Base-by-base conservation (phyloP, 352 stramenopile genomes). In the Pythium coloratum region DNA sequence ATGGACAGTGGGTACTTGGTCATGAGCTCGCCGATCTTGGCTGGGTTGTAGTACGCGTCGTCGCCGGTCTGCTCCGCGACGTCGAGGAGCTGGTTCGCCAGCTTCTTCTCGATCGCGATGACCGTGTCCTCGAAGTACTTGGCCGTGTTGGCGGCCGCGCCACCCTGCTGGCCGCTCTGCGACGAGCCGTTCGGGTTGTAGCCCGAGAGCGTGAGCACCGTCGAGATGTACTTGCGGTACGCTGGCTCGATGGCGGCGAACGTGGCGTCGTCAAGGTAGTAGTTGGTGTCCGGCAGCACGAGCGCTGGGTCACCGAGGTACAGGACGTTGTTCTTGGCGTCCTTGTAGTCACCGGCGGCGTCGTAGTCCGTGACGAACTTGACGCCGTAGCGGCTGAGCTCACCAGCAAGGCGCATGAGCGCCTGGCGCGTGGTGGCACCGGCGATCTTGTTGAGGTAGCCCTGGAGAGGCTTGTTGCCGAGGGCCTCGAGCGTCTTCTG, bases 271-370 rank as follows among this genome's bases (percentile, higher is more conserved):
- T 98, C 84, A 60, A 93, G 87, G 59, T 98, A 95, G 71, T 97
- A 97, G 71, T 94, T 93, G 26, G 84, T 70, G 66, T 97, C 86
- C 1, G 89, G 82, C 10, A 98, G 75, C 38, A 75, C 83, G 44
- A 98, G 77, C 6, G 94, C 77, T 10, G 69, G 77, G 62, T 95
- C 77, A 34, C 66, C 76, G 5, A 98, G 66, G 72, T 96, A 89
- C 3, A 90, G 70, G 18, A 96, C 74, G 58, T 89, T 92, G 56
- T 78, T 70, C 59, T 90, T 84, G 13, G 76, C 83, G 66, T 97
- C 88, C 58, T 92, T 85, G 47, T 79, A 90, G 59, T 95, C 89
- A 2, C 82, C 76, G 44, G 72, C 73, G 0, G 82, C 73, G 33
- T 76, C 74, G 47, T 83, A 80, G 16, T 56, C 75, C 46, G 95